Base-by-base conservation (phyloP, 176 grass and related monocot genomes). In the Rhynchospora breviuscula region DNA sequence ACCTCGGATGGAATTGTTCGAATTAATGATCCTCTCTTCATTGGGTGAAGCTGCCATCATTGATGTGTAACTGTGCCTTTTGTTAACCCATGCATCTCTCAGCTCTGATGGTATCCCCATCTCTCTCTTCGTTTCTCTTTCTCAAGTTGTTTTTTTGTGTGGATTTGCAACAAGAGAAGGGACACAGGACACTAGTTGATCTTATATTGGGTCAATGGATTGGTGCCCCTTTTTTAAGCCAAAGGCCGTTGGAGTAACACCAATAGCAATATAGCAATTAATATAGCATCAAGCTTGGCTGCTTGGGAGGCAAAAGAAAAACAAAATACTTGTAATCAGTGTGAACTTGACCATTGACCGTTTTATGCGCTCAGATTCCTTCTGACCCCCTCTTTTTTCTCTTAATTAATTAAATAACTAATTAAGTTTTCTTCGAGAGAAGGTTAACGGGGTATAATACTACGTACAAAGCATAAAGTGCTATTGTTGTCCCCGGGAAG, bases 51-150 rank as follows among this genome's bases (percentile, higher is more conserved):
- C 72, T 9, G 52, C 57, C 84, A 79, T 44, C 43, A 12, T 19
- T 45, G 68, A 11, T 21, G 18, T 6, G 14, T 23, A 79, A 11
- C 51, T 23, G 15, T 79, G 43, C 59, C 84, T 85, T 43, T 66
- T 85, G 31, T 65, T 62, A 19, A 63, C 71, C 84, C 84, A 85
- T 10, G 57, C 62, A 65, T 85, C 84, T 52, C 72, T 85, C 22
- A 85, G 54, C 57, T 85, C 84, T 14, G 33, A 31, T 26, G 71
- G 57, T 48, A 85, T 65, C 25, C 84, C 84, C 84, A 85, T 85
- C 29, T 35, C 11, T 62, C 26, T 78, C 57, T 76, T 14, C 59
- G 48, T 18, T 9, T n/a, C 10, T 3, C 35, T 40, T 40, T 40
- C 35, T 40, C 35, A 40, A 40, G 35, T 40, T 40, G 35, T 40